These are phyloP conservation scores for Ascoidea asiatica DNA, from an alignment of 805 yeast species.

Conservation along the genomic window DNA sequence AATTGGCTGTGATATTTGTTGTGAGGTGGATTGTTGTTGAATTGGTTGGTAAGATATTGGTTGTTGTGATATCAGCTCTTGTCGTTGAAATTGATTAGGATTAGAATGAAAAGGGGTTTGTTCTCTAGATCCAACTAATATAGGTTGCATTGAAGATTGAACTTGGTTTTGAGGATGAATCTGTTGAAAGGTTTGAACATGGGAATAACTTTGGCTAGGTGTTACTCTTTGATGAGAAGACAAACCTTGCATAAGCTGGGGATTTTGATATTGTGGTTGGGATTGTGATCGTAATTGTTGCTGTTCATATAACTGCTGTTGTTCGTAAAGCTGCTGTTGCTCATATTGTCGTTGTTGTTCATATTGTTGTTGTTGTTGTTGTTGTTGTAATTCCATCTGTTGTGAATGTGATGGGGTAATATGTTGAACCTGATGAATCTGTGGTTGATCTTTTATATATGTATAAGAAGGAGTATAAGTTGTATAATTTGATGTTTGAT, in stretches of 20 bases:
- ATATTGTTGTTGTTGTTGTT: slow-evolving; percentile 9
- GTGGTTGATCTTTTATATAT: too few relatives aligned
- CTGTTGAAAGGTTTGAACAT: background rate
- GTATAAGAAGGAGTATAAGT: too few relatives aligned
- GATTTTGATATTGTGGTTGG: background rate
- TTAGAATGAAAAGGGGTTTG: slow-evolving; percentile 5
- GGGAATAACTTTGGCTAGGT: too few relatives aligned
- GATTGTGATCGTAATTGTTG: background rate
- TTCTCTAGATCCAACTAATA: background rate
- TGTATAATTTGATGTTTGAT: too few relatives aligned
- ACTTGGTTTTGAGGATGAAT: background rate
- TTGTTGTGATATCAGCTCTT: background rate
- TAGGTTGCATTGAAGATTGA: background rate
- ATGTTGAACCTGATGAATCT: background rate
- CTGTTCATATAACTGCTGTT: background rate
- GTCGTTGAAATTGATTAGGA: background rate
- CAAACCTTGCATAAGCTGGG: too few relatives aligned
- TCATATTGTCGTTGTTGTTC: slow-evolving; percentile 6
- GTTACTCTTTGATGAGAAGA: too few relatives aligned
- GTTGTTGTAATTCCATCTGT: slow-evolving; percentile 5
- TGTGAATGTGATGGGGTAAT: slow-evolving; percentile 4
- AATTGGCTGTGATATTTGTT: slow-evolving; percentile 4
- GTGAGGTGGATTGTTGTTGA: slow-evolving; percentile 2
- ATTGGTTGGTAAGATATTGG: background rate
- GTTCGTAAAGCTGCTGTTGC: slow-evolving; percentile 3